Evolutionary conservation across 176 grass and related monocot genomes (phyloP).

Genomic region (Tillandsia leiboldiana): DNA sequence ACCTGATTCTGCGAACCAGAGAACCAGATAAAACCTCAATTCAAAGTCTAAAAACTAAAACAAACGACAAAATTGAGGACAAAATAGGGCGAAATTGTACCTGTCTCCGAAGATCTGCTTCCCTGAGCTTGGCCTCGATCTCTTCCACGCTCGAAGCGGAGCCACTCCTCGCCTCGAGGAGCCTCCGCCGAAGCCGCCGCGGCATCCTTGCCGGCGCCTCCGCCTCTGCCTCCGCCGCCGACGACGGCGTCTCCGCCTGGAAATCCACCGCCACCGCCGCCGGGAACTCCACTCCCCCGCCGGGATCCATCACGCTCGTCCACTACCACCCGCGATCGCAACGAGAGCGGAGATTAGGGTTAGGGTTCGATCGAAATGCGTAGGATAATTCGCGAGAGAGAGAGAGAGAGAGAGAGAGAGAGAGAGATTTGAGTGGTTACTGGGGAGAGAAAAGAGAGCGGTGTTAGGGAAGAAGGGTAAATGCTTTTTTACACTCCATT

Average conservation of each 20-base stretch:
- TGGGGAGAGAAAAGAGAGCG: neutral
- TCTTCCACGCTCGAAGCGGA: constrained; percentile 56
- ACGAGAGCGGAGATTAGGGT: neutral
- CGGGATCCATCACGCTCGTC: constrained; percentile 12
- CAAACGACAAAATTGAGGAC: neutral
- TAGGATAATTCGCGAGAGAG: neutral
- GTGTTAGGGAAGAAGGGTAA: too few species aligned
- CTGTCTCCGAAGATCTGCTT: constrained; percentile 87
- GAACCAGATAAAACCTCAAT: neutral
- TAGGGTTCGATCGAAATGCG: neutral
- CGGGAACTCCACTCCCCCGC: constrained; percentile 15
- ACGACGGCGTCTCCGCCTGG: constrained; percentile 30
- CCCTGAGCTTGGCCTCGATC: constrained; percentile 88
- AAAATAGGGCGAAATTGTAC: constrained; percentile 19
- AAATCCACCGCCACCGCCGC: constrained; percentile 74
- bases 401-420: neutral
- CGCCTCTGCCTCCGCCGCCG: neutral
- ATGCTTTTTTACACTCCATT: too few species aligned
- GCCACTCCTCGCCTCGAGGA: constrained; percentile 35
- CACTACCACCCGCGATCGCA: too few species aligned
- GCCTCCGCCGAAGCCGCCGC: constrained; percentile 61
- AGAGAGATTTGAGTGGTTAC: neutral
- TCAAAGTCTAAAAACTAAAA: neutral
- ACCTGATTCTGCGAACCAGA: too few species aligned
- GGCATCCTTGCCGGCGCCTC: constrained; percentile 30